Conservation (phyloP, 2,329 filamentous ascomycete species). For the Fusarium sp. region DNA sequence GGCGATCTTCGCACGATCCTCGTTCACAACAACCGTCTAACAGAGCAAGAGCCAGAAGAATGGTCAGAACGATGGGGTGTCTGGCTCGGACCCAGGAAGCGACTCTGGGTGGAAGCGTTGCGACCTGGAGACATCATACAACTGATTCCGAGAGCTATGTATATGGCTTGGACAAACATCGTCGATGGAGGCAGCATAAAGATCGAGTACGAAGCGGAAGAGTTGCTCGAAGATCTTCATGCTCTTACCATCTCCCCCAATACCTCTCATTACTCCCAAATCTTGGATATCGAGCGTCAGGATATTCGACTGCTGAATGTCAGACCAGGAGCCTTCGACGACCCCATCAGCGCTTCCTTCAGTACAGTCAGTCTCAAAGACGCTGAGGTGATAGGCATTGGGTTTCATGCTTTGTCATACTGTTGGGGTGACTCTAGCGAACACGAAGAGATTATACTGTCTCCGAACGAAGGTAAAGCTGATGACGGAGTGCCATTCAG, state of each 20-base stretch:
- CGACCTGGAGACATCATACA: constrained; percentile 26
- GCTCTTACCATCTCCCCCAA: neutral
- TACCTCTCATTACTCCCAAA: neutral
- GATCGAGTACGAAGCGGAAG: constrained; percentile 23
- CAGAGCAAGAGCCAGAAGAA: constrained; percentile 6
- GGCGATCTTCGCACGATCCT: constrained; percentile 27
- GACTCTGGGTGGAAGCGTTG: constrained; percentile 25
- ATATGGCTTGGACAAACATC: constrained; percentile 35
- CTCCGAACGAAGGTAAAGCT: rapidly evolving
- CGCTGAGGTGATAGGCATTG: neutral
- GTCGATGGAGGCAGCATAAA: constrained; percentile 21
- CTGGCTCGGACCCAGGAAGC: neutral
- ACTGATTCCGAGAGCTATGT: constrained; percentile 30
- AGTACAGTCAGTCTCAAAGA: constrained; percentile 2
- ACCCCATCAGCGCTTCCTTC: constrained; percentile 13
- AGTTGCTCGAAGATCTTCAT: neutral
- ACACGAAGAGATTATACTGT: constrained; percentile 6
- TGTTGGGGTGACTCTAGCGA: constrained; percentile 30
- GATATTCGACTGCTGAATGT: constrained; percentile 27
- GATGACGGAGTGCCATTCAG: neutral
- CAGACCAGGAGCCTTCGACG: constrained; percentile 17
- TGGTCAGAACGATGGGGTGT: constrained; percentile 8
- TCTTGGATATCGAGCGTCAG: neutral
- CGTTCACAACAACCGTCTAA: constrained; percentile 15
- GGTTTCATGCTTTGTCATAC: constrained; percentile 29